Evolutionary conservation across 2,329 filamentous ascomycete genomes (phyloP).

Genomic region (Rhynchosporium secalis): DNA sequence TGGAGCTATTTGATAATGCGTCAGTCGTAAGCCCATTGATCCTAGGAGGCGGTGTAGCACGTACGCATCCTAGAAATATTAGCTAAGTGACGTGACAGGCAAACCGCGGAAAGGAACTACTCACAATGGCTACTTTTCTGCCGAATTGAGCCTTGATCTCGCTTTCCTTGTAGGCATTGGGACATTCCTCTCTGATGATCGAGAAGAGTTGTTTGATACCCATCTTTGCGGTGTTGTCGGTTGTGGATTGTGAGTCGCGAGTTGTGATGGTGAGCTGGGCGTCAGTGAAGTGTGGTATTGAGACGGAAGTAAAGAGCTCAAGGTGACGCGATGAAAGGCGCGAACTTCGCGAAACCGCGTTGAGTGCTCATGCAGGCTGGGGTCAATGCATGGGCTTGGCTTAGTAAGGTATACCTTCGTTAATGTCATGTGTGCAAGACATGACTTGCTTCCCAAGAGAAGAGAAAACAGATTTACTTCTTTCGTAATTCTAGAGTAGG

Average conservation of each 20-base stretch:
- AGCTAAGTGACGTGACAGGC: conserved; percentile 16
- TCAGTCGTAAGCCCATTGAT: conserved; percentile 18
- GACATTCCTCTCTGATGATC: conserved; percentile 88
- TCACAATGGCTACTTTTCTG: conserved; percentile 93
- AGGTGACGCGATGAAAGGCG: conserved; percentile 30
- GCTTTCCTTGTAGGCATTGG: conserved; percentile 91
- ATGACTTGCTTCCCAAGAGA: too few species aligned
- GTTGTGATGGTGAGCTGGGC: conserved; percentile 14
- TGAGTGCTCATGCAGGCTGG: conserved; percentile 22
- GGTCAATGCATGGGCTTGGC: not conserved
- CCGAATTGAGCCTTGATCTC: conserved; percentile 99
- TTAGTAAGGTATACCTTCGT: too few species aligned
- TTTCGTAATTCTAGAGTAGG: too few species aligned
- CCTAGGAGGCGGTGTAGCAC: not conserved
- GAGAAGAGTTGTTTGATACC: conserved; percentile 73
- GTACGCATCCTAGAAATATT: conserved; percentile 56
- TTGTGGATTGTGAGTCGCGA: conserved; percentile 10
- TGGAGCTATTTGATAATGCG: conserved; percentile 61
- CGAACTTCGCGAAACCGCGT: conserved; percentile 28
- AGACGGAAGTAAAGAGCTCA: not conserved
- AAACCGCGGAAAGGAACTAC: conserved; percentile 41
- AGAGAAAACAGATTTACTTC: too few species aligned
- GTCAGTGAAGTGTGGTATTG: not conserved
- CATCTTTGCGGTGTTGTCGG: conserved; percentile 45
- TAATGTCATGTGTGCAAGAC: too few species aligned